Evolutionary conservation across 805 yeast species (phyloP), one percentile per base, ranked within the genome.

Genomic region (Saturnispora ahearnii): DNA sequence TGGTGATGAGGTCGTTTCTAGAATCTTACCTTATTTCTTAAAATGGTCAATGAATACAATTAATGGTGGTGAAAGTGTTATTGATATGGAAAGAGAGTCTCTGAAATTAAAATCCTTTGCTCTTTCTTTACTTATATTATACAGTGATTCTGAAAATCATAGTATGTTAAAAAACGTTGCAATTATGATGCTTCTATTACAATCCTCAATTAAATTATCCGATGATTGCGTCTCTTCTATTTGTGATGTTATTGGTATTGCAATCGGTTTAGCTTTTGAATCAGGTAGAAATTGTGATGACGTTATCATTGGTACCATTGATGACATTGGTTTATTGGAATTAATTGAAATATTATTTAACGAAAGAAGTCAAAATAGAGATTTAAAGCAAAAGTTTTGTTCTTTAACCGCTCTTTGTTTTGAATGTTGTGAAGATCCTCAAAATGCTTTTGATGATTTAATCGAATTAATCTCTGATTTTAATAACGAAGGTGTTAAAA

Each of bases 371-470:
- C 28, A 38, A 13, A 33, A 50, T 31, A 28, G 15, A 29, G 40
- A 41, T 33, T 13, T 50, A 41, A 49, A 22, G 13, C 11, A 75
- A 46, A 78, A 85, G 0, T 76, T 78, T 0, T 81, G 79, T 4
- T 71, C 80, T 53, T 66, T 78, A 12, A 64, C 78, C 44, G 87
- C 80, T 1, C 64, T 82, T 36, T 68, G 74, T 55, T 78, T 76
- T 57, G 87, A 82, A 58, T 55, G 73, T 12, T 70, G 66, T 8
- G 65, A 58, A 8, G 70, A 63, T 1, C 70, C 68, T 12, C 73
- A 72, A 31, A 69, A 64, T 3, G 77, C 73, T 15, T 74, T 64
- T 52, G 70, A 72, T 53, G 68, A 69, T 15, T 57, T 56, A 10
- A 67, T 70, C 48, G 82, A 80, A 53, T 73, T 72, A 31, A 79